Evolutionary conservation across 805 yeast species (phyloP), one percentile per base, ranked within the genome.

Genomic region (Clavispora asparagi): DNA sequence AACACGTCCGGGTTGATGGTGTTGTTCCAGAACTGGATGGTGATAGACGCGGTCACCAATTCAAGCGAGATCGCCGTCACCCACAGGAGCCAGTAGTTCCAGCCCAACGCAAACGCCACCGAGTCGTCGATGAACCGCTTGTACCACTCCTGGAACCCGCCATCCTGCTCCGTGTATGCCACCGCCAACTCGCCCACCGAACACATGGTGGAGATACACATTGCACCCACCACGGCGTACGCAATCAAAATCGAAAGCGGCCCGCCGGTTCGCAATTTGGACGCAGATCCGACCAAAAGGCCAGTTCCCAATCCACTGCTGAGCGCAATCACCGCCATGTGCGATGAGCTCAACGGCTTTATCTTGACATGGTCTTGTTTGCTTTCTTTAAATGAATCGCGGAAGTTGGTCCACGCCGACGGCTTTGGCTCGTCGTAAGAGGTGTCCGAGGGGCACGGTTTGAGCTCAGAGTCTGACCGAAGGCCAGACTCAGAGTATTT

Each of bases 21-120:
- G 14, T 62, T 49, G 4, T 71, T 65, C 88, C 88, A 82, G 61
- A 68, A 82, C 51, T 74, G 66, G 48, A 82, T 73, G 27, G 86
- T 81, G 71, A 80, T 74, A 5, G 58, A 51, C 16, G 59, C 58
- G n/a, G 58, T 54, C 38, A 55, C 59, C 47, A 55, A 47, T 43
- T 55, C 59, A 43, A 55, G 44, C 14, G 59, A 52, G 16, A 54
- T 52, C 35, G 56, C 51, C 28, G 58, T 52, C 19, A 50, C 49
- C 64, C 64, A 68, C 53, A 52, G 70, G 47, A 56, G 57, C 52
- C 60, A 65, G 57, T 62, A 68, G 53, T 66, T 67, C 71, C 71
- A 67, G 8, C 71, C 72, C 40, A 66, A 49, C 6, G 70, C 67
- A 54, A 68, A 68, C 23, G 67, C 73, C 43, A 67, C 43, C 26